Evolutionary conservation across 2,329 filamentous ascomycete species (phyloP).

Genomic region (Tympanopsis confertula): DNA sequence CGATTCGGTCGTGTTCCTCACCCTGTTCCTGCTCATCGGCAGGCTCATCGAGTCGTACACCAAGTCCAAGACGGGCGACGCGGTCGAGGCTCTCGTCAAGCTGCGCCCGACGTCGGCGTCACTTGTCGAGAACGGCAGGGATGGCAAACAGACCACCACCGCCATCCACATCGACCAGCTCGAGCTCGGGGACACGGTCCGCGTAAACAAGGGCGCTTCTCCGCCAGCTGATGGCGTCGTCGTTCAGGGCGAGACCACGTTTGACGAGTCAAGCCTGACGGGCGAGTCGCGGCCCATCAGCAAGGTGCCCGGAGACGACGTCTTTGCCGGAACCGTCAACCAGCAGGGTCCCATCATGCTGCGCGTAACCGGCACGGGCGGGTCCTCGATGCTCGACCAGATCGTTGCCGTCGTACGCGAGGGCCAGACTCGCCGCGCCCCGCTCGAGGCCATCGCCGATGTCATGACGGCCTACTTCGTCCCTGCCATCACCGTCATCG

Average conservation of each 20-base stretch:
- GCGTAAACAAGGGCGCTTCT: conserved; percentile 67
- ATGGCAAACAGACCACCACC: conserved; percentile 23
- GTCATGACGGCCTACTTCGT: conserved; percentile 67
- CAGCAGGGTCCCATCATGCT: conserved; percentile 51
- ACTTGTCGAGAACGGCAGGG: conserved; percentile 40
- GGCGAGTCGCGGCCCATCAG: conserved; percentile 60
- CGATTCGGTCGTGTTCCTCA: conserved; percentile 85
- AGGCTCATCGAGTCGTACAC: conserved; percentile 79
- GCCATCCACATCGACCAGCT: conserved; percentile 54
- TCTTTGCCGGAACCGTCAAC: conserved; percentile 68
- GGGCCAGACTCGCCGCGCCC: conserved; percentile 64
- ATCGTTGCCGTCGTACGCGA: conserved; percentile 69
- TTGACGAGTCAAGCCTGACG: conserved; percentile 86
- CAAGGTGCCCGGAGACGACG: conserved; percentile 49
- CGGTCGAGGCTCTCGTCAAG: conserved; percentile 67
- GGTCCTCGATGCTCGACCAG: conserved; percentile 67
- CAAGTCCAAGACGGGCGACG: conserved; percentile 81
- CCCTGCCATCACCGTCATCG: conserved; percentile 57
- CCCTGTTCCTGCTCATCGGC: conserved; percentile 69
- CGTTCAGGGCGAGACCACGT: conserved; percentile 49
- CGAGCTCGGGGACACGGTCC: conserved; percentile 63
- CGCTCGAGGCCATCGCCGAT: conserved; percentile 66
- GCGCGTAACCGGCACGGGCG: conserved; percentile 50
- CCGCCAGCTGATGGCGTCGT: conserved; percentile 74
- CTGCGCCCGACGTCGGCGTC: conserved; percentile 68